Conservation (phyloP, 139 green algal species). For the Auxenochlorella protothecoides region DNA sequence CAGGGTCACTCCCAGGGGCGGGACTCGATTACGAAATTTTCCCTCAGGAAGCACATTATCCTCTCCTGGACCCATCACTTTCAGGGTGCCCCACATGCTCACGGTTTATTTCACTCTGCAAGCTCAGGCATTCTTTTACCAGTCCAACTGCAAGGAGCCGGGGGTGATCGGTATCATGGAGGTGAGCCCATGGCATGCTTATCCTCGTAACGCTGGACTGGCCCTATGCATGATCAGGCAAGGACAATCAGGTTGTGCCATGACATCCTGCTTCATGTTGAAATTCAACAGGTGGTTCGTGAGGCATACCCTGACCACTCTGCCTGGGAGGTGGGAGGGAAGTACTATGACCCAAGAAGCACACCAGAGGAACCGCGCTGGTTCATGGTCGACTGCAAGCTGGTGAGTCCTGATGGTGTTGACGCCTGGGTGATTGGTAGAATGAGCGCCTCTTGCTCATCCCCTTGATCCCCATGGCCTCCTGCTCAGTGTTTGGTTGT, state of each 20-base stretch:
- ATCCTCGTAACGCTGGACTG: background rate
- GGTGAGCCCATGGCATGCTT: slow-evolving; percentile 5
- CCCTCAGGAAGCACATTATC: no score
- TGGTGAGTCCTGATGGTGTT: slow-evolving; percentile 10
- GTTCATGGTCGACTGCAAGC: slow-evolving; percentile 43
- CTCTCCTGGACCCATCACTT: no score
- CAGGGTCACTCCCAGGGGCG: no score
- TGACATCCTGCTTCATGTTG: background rate
- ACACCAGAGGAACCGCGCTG: slow-evolving; percentile 28
- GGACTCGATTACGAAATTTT: no score
- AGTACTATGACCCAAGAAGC: slow-evolving; percentile 45
- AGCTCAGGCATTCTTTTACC: slow-evolving; percentile 42
- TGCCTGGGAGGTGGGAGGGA: slow-evolving; percentile 27
- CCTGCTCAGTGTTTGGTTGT: background rate
- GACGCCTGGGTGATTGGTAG: no score
- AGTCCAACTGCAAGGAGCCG: slow-evolving; percentile 30
- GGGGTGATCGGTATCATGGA: slow-evolving; percentile 41
- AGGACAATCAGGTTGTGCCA: background rate
- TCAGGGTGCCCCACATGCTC: no score
- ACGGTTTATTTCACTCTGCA: no score
- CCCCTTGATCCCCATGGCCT: no score
- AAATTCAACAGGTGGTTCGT: background rate
- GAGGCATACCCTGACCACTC: slow-evolving; percentile 45
- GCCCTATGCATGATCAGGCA: no score
- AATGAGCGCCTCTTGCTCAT: no score